Conservation (phyloP, 1,284 basidiomycete genomes). For the Ceratobasidium sp. region DNA sequence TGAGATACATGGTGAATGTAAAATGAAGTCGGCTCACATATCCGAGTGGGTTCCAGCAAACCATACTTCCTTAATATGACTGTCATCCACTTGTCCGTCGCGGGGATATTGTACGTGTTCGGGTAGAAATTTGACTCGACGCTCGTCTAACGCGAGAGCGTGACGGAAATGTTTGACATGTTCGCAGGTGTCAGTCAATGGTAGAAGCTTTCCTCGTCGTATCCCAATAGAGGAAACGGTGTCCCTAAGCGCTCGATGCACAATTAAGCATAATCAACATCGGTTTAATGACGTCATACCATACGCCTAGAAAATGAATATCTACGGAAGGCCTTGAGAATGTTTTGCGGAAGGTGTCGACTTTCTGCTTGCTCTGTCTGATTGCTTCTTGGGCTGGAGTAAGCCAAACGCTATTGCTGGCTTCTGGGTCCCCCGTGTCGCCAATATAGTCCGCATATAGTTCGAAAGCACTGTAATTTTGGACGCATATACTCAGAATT, state of each 20-base stretch:
- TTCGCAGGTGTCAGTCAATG: conserved; percentile 51
- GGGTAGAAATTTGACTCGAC: conserved; percentile 62
- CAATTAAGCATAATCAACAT: background rate
- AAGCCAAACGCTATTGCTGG: background rate
- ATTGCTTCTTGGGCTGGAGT: background rate
- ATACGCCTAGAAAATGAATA: conserved; percentile 61
- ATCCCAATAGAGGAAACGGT: conserved; percentile 62
- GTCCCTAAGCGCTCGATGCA: conserved; percentile 58
- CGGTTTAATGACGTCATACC: conserved; percentile 52
- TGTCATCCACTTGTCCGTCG: conserved; percentile 45
- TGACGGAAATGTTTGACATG: conserved; percentile 61
- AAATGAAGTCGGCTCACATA: conserved; percentile 53
- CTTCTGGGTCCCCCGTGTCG: conserved; percentile 34
- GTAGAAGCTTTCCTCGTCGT: conserved; percentile 53
- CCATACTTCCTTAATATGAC: conserved; percentile 56
- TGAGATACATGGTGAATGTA: background rate
- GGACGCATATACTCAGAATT: background rate
- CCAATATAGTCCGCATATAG: background rate
- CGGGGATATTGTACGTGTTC: conserved; percentile 54
- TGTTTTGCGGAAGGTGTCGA: conserved; percentile 58
- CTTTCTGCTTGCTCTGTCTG: background rate
- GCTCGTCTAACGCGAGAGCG: conserved; percentile 63
- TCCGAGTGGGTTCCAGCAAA: conserved; percentile 59
- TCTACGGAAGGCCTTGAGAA: conserved; percentile 58
- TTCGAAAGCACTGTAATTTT: background rate